Conservation (phyloP, 2,329 filamentous ascomycete species). For the Tothia fuscella region DNA sequence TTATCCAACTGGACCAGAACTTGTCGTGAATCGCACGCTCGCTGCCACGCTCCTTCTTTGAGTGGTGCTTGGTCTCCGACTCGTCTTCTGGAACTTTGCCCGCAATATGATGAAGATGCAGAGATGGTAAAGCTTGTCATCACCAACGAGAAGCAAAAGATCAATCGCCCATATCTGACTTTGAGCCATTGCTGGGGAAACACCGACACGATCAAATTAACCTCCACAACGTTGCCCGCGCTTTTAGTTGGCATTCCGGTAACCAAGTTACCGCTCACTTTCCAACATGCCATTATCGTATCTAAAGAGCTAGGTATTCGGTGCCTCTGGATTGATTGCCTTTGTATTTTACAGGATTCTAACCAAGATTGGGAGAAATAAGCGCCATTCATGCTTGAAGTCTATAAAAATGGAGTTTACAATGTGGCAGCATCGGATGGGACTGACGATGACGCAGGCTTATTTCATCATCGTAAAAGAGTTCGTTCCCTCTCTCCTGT, state of each 20-base stretch:
- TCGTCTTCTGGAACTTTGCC: too few relatives aligned
- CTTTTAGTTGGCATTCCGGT: not conserved
- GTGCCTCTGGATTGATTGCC: conserved; percentile 9
- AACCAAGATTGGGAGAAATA: conserved; percentile 6
- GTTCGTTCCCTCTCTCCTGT: too few relatives aligned
- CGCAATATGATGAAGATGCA: too few relatives aligned
- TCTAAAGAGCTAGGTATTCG: not conserved
- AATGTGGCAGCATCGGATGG: conserved; percentile 3
- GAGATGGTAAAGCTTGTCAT: too few relatives aligned
- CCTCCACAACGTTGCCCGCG: not conserved
- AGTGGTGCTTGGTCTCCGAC: too few relatives aligned
- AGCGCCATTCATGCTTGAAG: not conserved
- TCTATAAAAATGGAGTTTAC: conserved; percentile 3
- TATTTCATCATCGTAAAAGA: too few relatives aligned
- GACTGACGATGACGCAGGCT: too few relatives aligned
- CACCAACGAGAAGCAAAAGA: too few relatives aligned
- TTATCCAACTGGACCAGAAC: too few relatives aligned
- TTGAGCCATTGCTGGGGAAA: conserved; percentile 10
- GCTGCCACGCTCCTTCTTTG: too few relatives aligned
- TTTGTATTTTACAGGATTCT: conserved; percentile 9
- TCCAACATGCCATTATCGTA: conserved; percentile 7
- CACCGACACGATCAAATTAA: not conserved
- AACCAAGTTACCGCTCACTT: not conserved
- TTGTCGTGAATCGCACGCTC: too few relatives aligned
- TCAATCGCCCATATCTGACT: conserved; percentile 8